Percentiles rank a stretch among this genome's conserved stretches.
Evolutionary conservation across 768 basidiomycete genomes (phyloP).

Genomic region (Gyrodon lividus): DNA sequence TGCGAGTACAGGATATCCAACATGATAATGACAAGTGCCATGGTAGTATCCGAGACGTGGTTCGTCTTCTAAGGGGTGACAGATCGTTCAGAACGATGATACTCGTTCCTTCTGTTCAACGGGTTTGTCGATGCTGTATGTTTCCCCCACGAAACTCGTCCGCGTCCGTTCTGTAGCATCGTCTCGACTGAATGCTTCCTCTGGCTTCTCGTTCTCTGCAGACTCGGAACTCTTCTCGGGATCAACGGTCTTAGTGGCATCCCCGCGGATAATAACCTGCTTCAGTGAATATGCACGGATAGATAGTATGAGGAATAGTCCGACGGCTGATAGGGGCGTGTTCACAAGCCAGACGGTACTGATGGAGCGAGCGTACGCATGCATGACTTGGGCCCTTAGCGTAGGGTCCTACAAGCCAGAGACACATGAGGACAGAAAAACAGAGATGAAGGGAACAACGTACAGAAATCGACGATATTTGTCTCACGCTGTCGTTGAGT

Average conservation of each 20-base stretch:
- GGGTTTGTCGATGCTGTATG: too few species aligned
- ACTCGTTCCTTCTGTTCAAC: too few species aligned
- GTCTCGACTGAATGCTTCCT: not conserved
- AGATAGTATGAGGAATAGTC: conserved; percentile 33
- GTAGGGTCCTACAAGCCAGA: conserved; percentile 24
- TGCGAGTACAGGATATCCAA: not conserved
- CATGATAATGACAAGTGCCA: not conserved
- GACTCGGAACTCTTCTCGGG: conserved; percentile 25
- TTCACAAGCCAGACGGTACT: conserved; percentile 41
- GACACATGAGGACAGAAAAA: conserved; percentile 9
- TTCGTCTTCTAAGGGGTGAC: too few species aligned
- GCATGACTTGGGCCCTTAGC: conserved; percentile 32
- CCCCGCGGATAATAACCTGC: conserved; percentile 20
- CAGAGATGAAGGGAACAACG: conserved; percentile 1
- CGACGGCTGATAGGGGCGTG: conserved; percentile 30
- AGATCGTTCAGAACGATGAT: too few species aligned
- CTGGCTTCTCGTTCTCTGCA: not conserved
- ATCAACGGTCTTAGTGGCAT: conserved; percentile 21
- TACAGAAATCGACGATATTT: conserved; percentile 37
- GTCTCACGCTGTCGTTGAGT: conserved; percentile 47
- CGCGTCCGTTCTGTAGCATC: conserved; percentile 3
- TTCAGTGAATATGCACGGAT: conserved; percentile 38
- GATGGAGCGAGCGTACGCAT: conserved; percentile 37
- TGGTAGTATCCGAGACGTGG: not conserved
- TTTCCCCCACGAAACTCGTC: not conserved